phyloP scores from a whole-genome alignment of 2,329 filamentous ascomycete genomes.

The Bipolaris victoriae region DNA sequence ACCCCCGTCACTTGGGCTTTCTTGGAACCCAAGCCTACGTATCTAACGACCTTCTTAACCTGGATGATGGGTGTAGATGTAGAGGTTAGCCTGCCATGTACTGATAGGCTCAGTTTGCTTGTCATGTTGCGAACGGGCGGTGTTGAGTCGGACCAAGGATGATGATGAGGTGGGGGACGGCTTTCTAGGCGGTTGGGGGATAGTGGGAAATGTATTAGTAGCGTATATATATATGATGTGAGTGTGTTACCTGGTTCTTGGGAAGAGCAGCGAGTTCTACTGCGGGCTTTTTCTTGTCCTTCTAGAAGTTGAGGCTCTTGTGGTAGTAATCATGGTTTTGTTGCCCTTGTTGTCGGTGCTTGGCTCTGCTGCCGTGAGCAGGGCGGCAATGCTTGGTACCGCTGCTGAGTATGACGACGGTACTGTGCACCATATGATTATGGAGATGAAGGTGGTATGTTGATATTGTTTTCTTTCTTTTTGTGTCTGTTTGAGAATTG shows the following conservation, averaged over 20 bases:
- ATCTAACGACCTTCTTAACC: slow-evolving; percentile 20
- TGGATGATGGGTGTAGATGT: slow-evolving; percentile 1
- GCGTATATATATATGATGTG: slow-evolving; percentile 1
- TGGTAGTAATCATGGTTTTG: slow-evolving; percentile 23
- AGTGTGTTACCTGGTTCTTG: not conserved
- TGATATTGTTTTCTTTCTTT: not conserved
- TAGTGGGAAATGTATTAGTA: not conserved
- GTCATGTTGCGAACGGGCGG: no score
- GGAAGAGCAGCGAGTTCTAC: not conserved
- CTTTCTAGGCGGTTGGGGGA: not conserved
- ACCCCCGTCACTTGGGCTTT: not conserved
- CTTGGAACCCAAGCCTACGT: slow-evolving; percentile 4
- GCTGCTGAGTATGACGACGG: slow-evolving; percentile 45
- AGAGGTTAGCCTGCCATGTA: no score
- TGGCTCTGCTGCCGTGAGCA: slow-evolving; percentile 28
- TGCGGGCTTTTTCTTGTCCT: not conserved
- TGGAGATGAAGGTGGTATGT: slow-evolving; percentile 41
- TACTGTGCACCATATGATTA: slow-evolving; percentile 43
- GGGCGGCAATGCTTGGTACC: slow-evolving; percentile 30
- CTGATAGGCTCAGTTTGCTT: no score
- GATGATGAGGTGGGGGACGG: no score
- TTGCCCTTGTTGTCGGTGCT: slow-evolving; percentile 19
- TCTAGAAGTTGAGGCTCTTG: not conserved
- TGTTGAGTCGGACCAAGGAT: no score
- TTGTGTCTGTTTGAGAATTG: no score